These are phyloP conservation scores for Cadophora sp. DNA, from an alignment of 2,329 filamentous ascomycete genomes.

Conservation along the genomic window DNA sequence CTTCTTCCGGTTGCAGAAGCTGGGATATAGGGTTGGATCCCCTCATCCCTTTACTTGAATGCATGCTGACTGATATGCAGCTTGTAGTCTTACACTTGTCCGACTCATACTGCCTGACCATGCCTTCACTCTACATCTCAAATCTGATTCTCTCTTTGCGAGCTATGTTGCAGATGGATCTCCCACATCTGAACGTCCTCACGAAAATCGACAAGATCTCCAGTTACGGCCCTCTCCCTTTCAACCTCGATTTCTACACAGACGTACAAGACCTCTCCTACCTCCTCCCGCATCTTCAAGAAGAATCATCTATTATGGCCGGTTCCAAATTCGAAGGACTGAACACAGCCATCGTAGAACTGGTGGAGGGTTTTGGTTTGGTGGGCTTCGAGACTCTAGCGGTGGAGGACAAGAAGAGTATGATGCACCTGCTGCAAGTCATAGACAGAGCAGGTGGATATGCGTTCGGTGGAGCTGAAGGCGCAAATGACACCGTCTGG, in stretches of 20 bases:
- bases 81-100: slow-evolving; percentile 92
- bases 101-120: slow-evolving; percentile 91
- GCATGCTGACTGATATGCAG: slow-evolving; percentile 56
- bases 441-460: slow-evolving; percentile 95
- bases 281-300: slow-evolving; percentile 79
- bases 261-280: slow-evolving; percentile 94
- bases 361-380: slow-evolving; percentile 89
- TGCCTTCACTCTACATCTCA: slow-evolving; percentile 93
- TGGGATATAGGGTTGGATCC: slow-evolving; percentile 83
- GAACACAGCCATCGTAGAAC: slow-evolving; percentile 83
- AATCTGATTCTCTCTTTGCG: slow-evolving; percentile 91
- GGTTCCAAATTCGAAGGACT: slow-evolving; percentile 82
- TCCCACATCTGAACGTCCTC: slow-evolving; percentile 93
- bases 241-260: slow-evolving; percentile 97
- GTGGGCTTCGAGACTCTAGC: slow-evolving; percentile 93
- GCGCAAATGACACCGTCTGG: slow-evolving; percentile 97
- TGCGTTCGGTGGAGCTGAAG: slow-evolving; percentile 88
- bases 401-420: slow-evolving; percentile 95
- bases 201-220: slow-evolving; percentile 97
- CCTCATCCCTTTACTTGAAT: slow-evolving; percentile 20
- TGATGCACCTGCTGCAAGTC: slow-evolving; percentile 88
- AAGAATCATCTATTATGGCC: slow-evolving; percentile 74
- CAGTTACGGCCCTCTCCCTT: slow-evolving; percentile 84
- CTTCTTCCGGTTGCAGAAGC: slow-evolving; percentile 87
- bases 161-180: slow-evolving; percentile 98